Evolutionary conservation across 2,329 filamentous ascomycete genomes (phyloP).

Genomic region (Fusarium nanum): DNA sequence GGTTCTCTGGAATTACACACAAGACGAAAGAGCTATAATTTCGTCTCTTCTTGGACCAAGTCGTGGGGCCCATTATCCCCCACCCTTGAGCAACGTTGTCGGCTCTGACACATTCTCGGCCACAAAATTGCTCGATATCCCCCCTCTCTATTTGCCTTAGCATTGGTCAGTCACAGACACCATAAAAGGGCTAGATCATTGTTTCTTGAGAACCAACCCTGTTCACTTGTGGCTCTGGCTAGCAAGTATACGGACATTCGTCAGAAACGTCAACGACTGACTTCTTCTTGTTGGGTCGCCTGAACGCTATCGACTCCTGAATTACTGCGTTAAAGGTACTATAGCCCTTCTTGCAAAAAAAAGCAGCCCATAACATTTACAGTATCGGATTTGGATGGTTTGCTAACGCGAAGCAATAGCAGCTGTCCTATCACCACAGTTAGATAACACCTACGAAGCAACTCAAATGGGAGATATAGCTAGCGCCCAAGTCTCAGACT

Average conservation of each 20-base stretch:
- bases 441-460: conserved; percentile 2
- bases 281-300: not conserved
- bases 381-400: not conserved
- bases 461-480: conserved; percentile 44
- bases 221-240: conserved; percentile 29
- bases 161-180: conserved; percentile 22
- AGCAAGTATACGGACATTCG: conserved; percentile 12
- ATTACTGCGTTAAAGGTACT: conserved; percentile 19
- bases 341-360: not conserved
- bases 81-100: conserved; percentile 23
- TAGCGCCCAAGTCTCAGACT: conserved; percentile 24
- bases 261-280: not conserved
- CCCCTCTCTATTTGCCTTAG: conserved; percentile 13
- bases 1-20: not conserved
- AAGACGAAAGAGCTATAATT: not conserved
- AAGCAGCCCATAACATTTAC: not conserved
- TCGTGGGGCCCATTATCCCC: conserved; percentile 8
- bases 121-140: conserved; percentile 32
- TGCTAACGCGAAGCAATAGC: conserved; percentile 7
- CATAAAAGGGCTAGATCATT: conserved; percentile 24
- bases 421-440: not conserved
- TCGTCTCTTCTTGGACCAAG: not conserved
- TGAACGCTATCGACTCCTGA: not conserved
- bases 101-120: conserved; percentile 31
- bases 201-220: conserved; percentile 23